Evolutionary conservation across 495 filamentous ascomycete species (phyloP), one percentile per base, ranked within the genome.

Genomic region (Amorphotheca resinae): DNA sequence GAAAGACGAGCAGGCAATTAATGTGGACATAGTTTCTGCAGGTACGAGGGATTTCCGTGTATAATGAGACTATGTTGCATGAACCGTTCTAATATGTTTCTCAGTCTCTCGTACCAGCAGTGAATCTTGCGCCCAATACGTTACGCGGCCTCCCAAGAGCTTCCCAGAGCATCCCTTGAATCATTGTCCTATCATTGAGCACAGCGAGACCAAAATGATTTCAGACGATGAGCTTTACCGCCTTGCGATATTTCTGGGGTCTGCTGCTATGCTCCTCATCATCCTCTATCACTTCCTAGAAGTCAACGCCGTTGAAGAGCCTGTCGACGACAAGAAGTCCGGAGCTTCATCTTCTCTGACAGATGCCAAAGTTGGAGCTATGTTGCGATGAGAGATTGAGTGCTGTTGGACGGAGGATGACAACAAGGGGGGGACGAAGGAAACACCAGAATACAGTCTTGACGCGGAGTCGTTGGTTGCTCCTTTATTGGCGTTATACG

Each of bases 221-320:
- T 79, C 82, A 64, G 84, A 91, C 77, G 66, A 78, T 50, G 80
- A 87, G 41, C 76, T 91, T 54, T 84, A 85, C 66, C 70, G 73
- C 21, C 79, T 99, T 17, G 88, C 91, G 63, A 79, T 94, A 59
- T 89, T 95, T 63, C 83, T 96, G 44, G 91, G 93, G 64, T 87
- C 78, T 32, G 72, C 79, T 23, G 76, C 91, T 53, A 91, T 95
- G 87, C 74, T 95, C 41, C 75, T 99, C 50, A 95, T 94, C 36
- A 77, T 96, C 33, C 64, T 95, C 15, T 96, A 96, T 72, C 87
- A 95, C 66, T 96, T 93, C 70, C 80, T 99, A 53, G 88, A 95
- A 57, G 77, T 95, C 69, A 98, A 98, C 60, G 77, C 87, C 25
- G 64, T 69, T 46, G 76, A 84, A 34, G 70, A 72, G 18, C 50